A percentile compares a stretch with the other conserved stretches of the same genome.
These are phyloP conservation scores for Phylloporus sp. DNA, from an alignment of 768 basidiomycete species.

Conservation along the genomic window DNA sequence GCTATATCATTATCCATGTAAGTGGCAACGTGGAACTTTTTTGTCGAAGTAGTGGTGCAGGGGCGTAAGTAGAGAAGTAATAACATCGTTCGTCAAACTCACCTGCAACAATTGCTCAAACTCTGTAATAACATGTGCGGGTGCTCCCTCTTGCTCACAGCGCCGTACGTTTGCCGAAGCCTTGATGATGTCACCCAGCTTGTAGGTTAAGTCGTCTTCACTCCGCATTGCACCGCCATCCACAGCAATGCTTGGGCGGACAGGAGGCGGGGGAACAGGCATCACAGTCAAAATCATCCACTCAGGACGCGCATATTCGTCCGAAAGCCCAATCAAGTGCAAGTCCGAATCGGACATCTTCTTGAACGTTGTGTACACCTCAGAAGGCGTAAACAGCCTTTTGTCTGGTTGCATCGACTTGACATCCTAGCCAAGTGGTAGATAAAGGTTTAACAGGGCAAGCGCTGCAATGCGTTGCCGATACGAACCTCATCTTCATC, in stretches of 20 bases:
- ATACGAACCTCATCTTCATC: conserved; percentile 90
- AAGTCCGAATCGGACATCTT: conserved; percentile 92
- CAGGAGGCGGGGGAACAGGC: conserved; percentile 96
- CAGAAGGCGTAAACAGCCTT: conserved; percentile 75
- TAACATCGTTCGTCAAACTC: conserved; percentile 15
- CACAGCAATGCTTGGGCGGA: conserved; percentile 95
- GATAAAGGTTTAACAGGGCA: conserved; percentile 9
- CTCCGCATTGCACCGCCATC: conserved; percentile 96
- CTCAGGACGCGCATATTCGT: conserved; percentile 94
- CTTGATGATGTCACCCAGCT: conserved; percentile 95
- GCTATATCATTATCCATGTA: conserved; percentile 99
- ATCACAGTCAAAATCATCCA: conserved; percentile 99
- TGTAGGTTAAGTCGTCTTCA: conserved; percentile 98
- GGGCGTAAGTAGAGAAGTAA: background rate
- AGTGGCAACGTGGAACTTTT: conserved; percentile 94
- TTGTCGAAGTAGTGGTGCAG: background rate
- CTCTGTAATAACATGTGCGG: conserved; percentile 91
- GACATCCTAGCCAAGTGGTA: conserved; percentile 51
- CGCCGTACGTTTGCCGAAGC: conserved; percentile 88
- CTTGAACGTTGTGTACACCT: conserved; percentile 92
- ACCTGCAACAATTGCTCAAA: conserved; percentile 96
- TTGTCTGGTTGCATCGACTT: conserved; percentile 82
- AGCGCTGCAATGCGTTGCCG: conserved; percentile 1
- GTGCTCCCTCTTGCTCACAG: conserved; percentile 95
- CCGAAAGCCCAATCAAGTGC: conserved; percentile 84